Evolutionary conservation across 1,284 basidiomycete species (phyloP).

Genomic region (Ceratobasidium sp.): DNA sequence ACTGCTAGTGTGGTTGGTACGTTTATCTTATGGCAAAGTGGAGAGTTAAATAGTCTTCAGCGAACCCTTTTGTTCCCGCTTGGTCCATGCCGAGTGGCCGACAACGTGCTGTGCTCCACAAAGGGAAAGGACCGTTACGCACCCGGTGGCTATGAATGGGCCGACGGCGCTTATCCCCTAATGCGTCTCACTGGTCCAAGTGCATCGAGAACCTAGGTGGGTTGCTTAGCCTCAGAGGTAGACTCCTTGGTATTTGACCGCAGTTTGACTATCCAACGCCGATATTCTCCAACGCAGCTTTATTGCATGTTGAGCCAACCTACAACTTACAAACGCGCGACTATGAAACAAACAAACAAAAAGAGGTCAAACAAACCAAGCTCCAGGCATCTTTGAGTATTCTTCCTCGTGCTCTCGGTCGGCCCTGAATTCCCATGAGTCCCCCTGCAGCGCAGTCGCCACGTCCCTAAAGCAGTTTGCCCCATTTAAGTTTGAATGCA

Average conservation of each 20-base stretch:
- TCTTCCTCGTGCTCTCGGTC: constrained; percentile 22
- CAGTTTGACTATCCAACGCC: no score
- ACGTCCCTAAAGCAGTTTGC: constrained; percentile 6
- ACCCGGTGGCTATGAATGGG: background rate
- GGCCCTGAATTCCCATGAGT: constrained; percentile 12
- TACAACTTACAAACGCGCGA: background rate
- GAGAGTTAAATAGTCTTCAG: background rate
- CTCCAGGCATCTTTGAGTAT: constrained; percentile 16
- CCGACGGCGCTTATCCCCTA: background rate
- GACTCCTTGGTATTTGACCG: no score
- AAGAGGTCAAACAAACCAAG: background rate
- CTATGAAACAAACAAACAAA: background rate
- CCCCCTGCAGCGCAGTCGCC: constrained; percentile 7
- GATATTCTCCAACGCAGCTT: background rate
- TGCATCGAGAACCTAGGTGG: no score
- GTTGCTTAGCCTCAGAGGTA: no score
- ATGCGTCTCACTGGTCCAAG: no score
- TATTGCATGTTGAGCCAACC: background rate
- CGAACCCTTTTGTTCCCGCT: background rate
- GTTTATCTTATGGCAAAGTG: background rate
- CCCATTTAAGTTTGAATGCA: background rate
- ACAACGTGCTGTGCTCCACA: constrained; percentile 31
- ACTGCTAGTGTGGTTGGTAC: no score
- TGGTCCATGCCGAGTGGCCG: background rate
- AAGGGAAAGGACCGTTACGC: background rate